These are phyloP conservation scores for Uromyces viciae-fabae DNA, from an alignment of 1,284 basidiomycete genomes.

Conservation along the genomic window DNA sequence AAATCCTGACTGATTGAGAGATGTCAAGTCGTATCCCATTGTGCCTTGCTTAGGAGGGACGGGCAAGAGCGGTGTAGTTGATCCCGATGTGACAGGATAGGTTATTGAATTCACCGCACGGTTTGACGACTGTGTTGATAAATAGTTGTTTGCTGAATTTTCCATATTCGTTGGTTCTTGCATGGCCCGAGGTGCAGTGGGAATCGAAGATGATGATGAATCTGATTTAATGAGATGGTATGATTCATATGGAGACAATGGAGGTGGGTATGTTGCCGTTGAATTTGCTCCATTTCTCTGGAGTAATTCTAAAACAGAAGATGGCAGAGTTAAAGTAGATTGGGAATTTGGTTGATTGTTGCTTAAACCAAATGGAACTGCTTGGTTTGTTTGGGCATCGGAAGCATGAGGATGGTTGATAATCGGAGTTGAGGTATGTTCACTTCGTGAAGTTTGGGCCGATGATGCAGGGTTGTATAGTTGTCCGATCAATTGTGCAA, in stretches of 20 bases:
- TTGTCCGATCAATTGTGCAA: slow-evolving; percentile 9
- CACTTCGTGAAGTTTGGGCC: not conserved
- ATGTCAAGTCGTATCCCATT: not conserved
- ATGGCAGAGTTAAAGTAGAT: not conserved
- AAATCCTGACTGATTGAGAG: not conserved
- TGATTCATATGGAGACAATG: not conserved
- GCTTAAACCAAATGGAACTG: not conserved
- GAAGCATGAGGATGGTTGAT: not conserved
- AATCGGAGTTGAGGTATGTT: not conserved
- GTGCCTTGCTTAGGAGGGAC: not conserved
- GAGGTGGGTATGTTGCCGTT: not conserved
- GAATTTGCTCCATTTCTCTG: not conserved
- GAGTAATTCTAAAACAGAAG: not conserved
- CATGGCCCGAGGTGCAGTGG: slow-evolving; percentile 37
- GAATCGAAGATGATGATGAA: not conserved
- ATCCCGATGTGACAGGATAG: not conserved
- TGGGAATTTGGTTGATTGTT: not conserved
- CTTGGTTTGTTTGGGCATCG: not conserved
- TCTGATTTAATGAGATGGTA: not conserved
- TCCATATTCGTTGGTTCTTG: not conserved
- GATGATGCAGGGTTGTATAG: not conserved
- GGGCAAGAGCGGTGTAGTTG: not conserved
- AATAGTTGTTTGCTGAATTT: too few relatives aligned
- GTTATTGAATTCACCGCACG: too few relatives aligned
- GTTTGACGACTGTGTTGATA: not conserved